A percentile compares a stretch with the other conserved stretches of the same genome.
phyloP scores from a whole-genome alignment of 2,329 filamentous ascomycete species.

The Meredithiella fracta region DNA sequence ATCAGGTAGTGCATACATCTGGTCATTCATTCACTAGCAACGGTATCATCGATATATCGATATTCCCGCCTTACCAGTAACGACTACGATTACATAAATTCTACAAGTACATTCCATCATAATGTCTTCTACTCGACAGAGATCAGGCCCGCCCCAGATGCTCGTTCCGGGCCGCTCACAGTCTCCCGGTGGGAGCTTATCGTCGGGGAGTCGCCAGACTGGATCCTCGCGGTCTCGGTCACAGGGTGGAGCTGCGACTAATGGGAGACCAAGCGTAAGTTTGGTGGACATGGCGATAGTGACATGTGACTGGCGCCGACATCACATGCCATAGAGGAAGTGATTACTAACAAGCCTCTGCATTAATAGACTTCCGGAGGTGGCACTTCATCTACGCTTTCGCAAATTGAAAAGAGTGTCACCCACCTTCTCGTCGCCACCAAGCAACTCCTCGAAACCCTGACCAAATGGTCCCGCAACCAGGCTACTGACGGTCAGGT shows the following conservation, averaged over 20 bases:
- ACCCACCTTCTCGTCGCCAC: conserved; percentile 94
- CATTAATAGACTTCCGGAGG: conserved; percentile 32
- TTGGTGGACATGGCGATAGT: not conserved
- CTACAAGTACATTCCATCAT: too few relatives aligned
- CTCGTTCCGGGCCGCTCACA: conserved; percentile 33
- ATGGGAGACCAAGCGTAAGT: conserved; percentile 44
- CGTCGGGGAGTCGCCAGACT: conserved; percentile 43
- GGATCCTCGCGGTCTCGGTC: conserved; percentile 37
- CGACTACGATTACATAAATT: not conserved
- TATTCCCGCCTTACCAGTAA: not conserved
- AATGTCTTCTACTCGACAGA: conserved; percentile 31
- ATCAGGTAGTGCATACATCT: not conserved
- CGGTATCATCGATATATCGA: not conserved
- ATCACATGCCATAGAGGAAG: too few relatives aligned
- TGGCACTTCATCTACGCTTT: conserved; percentile 54
- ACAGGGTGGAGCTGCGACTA: conserved; percentile 19
- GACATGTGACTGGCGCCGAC: not conserved
- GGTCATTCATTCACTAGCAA: too few relatives aligned
- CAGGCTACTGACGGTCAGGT: conserved; percentile 87
- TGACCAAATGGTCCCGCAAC: conserved; percentile 93
- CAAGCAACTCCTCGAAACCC: conserved; percentile 90
- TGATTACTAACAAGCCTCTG: not conserved
- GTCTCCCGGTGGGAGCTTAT: conserved; percentile 41
- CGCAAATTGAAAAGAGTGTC: conserved; percentile 97
- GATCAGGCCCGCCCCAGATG: conserved; percentile 42